Conservation (phyloP, 129 eudicot species). For the Helianthus tuberosus region DNA sequence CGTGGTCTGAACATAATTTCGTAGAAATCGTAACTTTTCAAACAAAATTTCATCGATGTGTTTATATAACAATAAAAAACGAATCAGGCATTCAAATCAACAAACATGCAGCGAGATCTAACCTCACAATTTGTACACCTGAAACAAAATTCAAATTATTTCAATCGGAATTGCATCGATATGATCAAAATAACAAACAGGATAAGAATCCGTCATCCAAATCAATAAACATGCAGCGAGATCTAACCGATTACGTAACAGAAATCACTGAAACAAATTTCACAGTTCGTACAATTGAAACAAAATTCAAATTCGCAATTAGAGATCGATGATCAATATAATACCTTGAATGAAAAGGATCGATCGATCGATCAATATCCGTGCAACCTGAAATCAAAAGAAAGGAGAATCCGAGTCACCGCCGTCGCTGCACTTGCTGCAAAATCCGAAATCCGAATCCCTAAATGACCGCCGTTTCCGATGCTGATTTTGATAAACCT, state of each 20-base stretch:
- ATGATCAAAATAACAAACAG: not conserved
- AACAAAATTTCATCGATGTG: not conserved
- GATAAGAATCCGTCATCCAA: not conserved
- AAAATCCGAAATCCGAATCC: no score
- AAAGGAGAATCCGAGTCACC: no score
- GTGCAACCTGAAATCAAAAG: no score
- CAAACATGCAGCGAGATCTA: conserved; percentile 4
- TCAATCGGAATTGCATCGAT: not conserved
- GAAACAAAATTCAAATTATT: not conserved
- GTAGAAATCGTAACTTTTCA: not conserved
- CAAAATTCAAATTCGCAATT: not conserved
- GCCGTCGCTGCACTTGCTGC: no score
- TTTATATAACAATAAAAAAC: not conserved
- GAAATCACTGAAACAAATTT: not conserved
- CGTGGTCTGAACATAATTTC: not conserved
- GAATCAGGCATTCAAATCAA: not conserved
- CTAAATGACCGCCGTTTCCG: no score
- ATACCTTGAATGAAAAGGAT: conserved; percentile 20
- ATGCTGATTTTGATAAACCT: no score
- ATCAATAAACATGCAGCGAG: not conserved
- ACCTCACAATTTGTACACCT: not conserved
- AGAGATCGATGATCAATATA: not conserved
- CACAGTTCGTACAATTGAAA: conserved; percentile 2
- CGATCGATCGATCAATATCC: not conserved
- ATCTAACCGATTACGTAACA: no score